Conservation (phyloP, 208 protist genomes). For the Leishmania major region DNA sequence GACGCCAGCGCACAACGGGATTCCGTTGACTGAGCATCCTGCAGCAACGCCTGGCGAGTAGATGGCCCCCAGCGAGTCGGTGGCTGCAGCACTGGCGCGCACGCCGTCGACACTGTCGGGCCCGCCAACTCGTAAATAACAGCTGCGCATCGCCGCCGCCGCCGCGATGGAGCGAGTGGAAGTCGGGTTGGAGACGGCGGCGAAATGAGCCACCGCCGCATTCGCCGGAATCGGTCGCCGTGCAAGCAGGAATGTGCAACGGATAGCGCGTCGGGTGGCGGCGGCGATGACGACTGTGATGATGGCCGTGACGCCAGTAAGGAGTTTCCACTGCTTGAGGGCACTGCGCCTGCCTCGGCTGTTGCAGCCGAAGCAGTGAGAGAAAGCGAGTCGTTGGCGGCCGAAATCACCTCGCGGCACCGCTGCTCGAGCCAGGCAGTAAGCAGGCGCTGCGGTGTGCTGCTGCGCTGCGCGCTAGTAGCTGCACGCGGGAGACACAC, state of each 20-base stretch:
- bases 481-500: not conserved
- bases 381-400: not conserved
- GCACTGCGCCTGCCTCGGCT: not conserved
- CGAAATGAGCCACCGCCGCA: not conserved
- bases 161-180: not conserved
- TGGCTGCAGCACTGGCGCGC: not conserved
- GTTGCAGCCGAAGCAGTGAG: not conserved
- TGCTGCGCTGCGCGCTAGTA: not conserved
- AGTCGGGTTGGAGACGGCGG: not conserved
- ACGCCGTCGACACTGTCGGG: not conserved
- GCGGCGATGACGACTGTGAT: not conserved
- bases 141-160: not conserved
- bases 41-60: not conserved
- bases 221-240: not conserved
- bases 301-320: not conserved
- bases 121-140: not conserved
- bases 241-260: not conserved
- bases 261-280: not conserved
- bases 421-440: conserved; percentile 14
- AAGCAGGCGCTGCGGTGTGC: conserved; percentile 12
- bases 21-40: not conserved
- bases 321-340: not conserved
- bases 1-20: not conserved
- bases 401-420: not conserved
- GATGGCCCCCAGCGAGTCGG: not conserved